These are phyloP conservation scores for Penicillium subrubescens DNA, from an alignment of 495 filamentous ascomycete species.

Conservation along the genomic window DNA sequence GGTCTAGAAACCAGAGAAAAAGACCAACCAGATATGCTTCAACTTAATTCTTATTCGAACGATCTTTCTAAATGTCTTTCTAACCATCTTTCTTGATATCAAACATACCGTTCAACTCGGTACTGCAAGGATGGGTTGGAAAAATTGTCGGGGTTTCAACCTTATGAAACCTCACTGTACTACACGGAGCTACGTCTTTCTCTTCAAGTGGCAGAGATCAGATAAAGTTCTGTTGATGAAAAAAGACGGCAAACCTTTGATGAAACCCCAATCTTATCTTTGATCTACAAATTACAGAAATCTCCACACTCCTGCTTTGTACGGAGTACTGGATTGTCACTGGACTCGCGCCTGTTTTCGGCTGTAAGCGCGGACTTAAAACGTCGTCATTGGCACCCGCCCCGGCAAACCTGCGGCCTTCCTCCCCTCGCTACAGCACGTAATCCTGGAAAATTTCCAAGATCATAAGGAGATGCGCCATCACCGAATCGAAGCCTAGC, in stretches of 20 bases:
- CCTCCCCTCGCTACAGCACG: constrained; percentile 11
- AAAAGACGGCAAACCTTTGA: not conserved
- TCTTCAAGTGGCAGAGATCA: not conserved
- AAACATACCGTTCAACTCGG: too few relatives aligned
- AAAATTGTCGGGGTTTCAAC: too few relatives aligned
- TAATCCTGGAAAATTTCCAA: not conserved
- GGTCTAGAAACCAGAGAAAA: too few relatives aligned
- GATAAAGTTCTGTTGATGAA: not conserved
- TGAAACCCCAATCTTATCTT: not conserved
- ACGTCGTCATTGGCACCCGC: constrained; percentile 27
- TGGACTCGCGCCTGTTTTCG: constrained; percentile 21
- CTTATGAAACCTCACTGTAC: too few relatives aligned
- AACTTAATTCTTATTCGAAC: too few relatives aligned
- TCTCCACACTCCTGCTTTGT: not conserved
- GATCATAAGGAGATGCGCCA: constrained; percentile 19
- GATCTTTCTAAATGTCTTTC: too few relatives aligned
- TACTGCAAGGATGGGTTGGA: too few relatives aligned
- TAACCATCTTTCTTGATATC: too few relatives aligned
- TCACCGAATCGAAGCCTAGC: not conserved
- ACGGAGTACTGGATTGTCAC: not conserved
- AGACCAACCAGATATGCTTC: too few relatives aligned
- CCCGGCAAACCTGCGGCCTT: constrained; percentile 19
- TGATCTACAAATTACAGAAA: not conserved
- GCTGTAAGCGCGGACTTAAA: constrained; percentile 31
- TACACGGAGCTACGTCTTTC: not conserved